Evolutionary conservation across 2,329 filamentous ascomycete genomes (phyloP).

Genomic region (Neurospora sp.): DNA sequence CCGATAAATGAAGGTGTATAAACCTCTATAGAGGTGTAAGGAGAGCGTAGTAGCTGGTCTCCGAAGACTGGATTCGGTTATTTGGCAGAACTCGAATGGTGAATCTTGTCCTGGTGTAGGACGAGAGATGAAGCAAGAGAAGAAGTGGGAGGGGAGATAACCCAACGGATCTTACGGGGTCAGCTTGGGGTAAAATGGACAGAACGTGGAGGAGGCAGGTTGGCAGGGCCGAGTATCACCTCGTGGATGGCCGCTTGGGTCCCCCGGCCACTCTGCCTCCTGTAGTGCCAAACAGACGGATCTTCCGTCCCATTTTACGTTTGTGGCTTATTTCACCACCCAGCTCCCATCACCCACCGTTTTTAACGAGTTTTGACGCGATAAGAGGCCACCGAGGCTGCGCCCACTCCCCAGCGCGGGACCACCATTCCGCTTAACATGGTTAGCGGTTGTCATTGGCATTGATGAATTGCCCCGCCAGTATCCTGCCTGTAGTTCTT

Average conservation of each 20-base stretch:
- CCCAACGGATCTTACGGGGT: not conserved
- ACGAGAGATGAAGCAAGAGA: not conserved
- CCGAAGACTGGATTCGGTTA: not conserved
- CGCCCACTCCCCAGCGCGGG: not conserved
- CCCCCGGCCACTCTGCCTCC: not conserved
- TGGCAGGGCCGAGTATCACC: not conserved
- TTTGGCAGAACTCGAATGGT: not conserved
- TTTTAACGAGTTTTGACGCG: not conserved
- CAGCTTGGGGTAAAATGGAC: not conserved
- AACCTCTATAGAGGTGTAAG: not conserved
- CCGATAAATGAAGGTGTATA: not conserved
- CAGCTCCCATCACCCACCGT: not conserved
- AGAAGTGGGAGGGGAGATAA: not conserved
- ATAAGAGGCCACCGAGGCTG: not conserved
- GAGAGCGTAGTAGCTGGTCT: not conserved
- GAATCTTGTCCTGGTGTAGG: not conserved
- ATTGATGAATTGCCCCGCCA: not conserved
- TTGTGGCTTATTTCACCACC: not conserved
- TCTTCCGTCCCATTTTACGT: not conserved
- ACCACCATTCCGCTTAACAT: not conserved
- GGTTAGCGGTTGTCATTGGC: not conserved
- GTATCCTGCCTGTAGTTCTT: not conserved
- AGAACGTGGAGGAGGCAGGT: not conserved
- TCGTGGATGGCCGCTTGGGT: not conserved
- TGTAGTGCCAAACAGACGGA: not conserved